Conservation (phyloP, 2,329 filamentous ascomycete species). For the Myriosclerotinia curreyana region DNA sequence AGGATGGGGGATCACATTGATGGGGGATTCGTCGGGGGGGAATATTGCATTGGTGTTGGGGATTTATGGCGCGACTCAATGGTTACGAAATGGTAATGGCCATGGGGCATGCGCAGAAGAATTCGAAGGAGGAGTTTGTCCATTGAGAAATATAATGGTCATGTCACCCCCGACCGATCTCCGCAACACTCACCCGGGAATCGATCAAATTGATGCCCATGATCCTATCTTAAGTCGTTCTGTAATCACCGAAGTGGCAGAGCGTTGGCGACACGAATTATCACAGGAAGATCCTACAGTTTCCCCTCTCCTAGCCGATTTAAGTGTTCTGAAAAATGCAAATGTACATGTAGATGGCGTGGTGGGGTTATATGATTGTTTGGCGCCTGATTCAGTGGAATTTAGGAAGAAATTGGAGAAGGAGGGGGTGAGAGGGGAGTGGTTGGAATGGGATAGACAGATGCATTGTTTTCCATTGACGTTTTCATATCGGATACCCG, state of each 20-base stretch:
- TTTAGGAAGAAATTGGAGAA: constrained; percentile 27
- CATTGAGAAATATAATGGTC: constrained; percentile 25
- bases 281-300: constrained; percentile 23
- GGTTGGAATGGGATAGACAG: constrained; percentile 31
- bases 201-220: constrained; percentile 23
- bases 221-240: constrained; percentile 28
- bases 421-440: constrained; percentile 27
- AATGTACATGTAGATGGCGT: constrained; percentile 31
- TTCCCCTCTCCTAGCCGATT: constrained; percentile 28
- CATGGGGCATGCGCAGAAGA: too few species aligned
- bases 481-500: constrained; percentile 1
- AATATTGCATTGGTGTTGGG: constrained; percentile 10
- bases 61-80: neutral
- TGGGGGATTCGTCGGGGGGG: constrained; percentile 13
- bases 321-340: constrained; percentile 24
- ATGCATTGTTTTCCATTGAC: constrained; percentile 31
- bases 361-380: constrained; percentile 26
- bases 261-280: constrained; percentile 27
- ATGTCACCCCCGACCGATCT: constrained; percentile 29
- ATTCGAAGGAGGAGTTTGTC: constrained; percentile 2
- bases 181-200: constrained; percentile 28
- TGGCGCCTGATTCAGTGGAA: constrained; percentile 26
- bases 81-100: neutral
- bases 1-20: constrained; percentile 2
- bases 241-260: constrained; percentile 23